These are phyloP conservation scores for Zygotorulaspora mrakii DNA, from an alignment of 1,139 yeast species.

Conservation along the genomic window DNA sequence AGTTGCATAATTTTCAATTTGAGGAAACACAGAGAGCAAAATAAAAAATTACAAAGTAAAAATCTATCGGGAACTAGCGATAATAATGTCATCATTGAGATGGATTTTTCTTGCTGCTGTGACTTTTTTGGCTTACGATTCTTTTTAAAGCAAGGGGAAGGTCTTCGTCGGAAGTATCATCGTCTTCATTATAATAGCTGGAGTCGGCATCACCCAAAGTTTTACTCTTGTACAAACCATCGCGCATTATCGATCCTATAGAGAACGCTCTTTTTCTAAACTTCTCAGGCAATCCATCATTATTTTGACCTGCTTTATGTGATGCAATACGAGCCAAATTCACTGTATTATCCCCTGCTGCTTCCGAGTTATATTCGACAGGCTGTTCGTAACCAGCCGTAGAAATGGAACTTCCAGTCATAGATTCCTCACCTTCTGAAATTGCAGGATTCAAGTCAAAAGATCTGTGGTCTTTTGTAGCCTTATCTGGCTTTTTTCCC, in stretches of 20 bases:
- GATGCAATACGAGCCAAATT: constrained; percentile 34
- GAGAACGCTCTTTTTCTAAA: constrained; percentile 39
- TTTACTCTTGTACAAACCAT: constrained; percentile 22
- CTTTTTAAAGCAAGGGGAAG: constrained; percentile 39
- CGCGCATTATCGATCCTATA: constrained; percentile 32
- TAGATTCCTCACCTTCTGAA: constrained; percentile 16
- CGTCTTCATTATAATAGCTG: constrained; percentile 17
- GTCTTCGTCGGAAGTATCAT: constrained; percentile 43
- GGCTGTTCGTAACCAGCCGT: constrained; percentile 15
- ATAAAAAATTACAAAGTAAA: too few species aligned
- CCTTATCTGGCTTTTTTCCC: constrained; percentile 10
- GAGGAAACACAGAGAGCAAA: too few species aligned
- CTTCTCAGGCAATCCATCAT: constrained; percentile 28
- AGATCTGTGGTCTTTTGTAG: constrained; percentile 2
- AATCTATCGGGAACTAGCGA: neutral
- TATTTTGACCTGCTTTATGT: constrained; percentile 21
- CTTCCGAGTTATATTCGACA: constrained; percentile 9
- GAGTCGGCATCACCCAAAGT: constrained; percentile 35
- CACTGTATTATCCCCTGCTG: constrained; percentile 10
- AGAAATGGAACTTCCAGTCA: constrained; percentile 14
- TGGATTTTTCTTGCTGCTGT: constrained; percentile 1
- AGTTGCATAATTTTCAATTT: neutral
- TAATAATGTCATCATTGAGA: too few species aligned
- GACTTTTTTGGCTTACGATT: constrained; percentile 33
- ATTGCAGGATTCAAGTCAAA: constrained; percentile 5